Conservation (phyloP, 2,329 filamentous ascomycete species). For the Fusarium bactridioides region DNA sequence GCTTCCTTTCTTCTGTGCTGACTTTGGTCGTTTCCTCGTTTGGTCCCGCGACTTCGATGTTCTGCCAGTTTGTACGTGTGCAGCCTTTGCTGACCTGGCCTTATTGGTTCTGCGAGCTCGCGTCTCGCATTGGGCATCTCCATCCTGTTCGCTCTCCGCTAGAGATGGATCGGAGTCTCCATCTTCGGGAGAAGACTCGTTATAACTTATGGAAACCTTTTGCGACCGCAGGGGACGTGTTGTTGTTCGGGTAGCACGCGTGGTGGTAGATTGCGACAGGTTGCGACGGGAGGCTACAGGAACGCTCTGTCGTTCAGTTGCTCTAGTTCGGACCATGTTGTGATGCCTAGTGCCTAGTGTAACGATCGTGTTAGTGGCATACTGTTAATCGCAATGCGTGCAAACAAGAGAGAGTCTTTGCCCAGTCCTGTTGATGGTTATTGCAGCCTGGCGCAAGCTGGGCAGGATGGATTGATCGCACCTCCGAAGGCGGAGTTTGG, state of each 20-base stretch:
- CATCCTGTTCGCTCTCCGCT: constrained; percentile 19
- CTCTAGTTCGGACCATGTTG: constrained; percentile 44
- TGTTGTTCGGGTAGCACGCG: constrained; percentile 1
- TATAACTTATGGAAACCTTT: constrained; percentile 1
- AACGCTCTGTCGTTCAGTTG: constrained; percentile 24
- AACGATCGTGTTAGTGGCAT: constrained; percentile 11
- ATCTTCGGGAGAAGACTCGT: constrained; percentile 19
- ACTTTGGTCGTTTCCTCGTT: constrained; percentile 28
- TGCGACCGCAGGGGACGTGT: constrained; percentile 30
- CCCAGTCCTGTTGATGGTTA: background rate
- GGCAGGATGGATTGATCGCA: constrained; percentile 13
- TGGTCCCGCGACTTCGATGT: constrained; percentile 12
- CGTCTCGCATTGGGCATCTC: constrained; percentile 1
- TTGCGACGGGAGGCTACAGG: constrained; percentile 34
- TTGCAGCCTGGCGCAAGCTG: constrained; percentile 19
- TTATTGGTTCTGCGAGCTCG: constrained; percentile 5
- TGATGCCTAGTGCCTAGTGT: background rate
- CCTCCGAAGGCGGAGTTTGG: constrained; percentile 10
- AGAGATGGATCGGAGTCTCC: constrained; percentile 21
- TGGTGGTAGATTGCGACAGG: constrained; percentile 27
- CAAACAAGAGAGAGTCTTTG: background rate
- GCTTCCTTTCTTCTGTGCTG: constrained; percentile 5
- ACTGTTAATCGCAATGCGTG: background rate
- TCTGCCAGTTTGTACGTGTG: background rate
- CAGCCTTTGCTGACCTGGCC: background rate